These are phyloP conservation scores for Neofusicoccum kwambonambiense DNA, from an alignment of 2,329 filamentous ascomycete species.

Conservation along the genomic window DNA sequence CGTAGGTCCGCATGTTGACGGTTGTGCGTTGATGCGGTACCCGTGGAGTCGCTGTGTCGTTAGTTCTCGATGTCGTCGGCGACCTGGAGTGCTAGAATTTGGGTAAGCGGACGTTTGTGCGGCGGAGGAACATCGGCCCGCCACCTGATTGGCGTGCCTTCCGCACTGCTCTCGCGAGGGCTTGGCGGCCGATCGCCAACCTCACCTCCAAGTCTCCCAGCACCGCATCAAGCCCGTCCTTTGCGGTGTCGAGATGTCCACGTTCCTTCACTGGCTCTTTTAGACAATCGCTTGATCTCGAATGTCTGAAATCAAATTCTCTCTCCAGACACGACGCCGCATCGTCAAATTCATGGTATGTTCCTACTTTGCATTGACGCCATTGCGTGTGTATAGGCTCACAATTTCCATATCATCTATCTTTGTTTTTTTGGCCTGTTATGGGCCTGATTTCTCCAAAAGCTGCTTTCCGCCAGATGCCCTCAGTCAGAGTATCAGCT, in stretches of 20 bases:
- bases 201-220: background rate
- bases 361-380: no score
- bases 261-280: background rate
- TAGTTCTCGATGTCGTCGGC: conserved; percentile 32
- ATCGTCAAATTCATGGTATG: no score
- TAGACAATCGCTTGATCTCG: background rate
- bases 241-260: no score
- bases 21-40: conserved; percentile 39
- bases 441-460: no score
- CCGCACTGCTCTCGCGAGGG: conserved; percentile 2
- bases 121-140: conserved; percentile 18
- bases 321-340: background rate
- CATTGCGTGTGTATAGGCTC: no score
- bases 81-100: conserved; percentile 27
- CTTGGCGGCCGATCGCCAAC: conserved; percentile 15
- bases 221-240: no score
- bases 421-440: no score
- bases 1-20: conserved; percentile 73
- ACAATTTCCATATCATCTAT: no score
- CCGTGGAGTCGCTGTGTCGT: conserved; percentile 35
- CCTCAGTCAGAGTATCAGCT: no score
- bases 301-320: background rate
- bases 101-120: conserved; percentile 21
- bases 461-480: no score
- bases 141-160: conserved; percentile 8